Percentiles rank a stretch among this genome's conserved stretches.
Evolutionary conservation across 495 filamentous ascomycete genomes (phyloP).

Genomic region (Penicillium antarcticum): DNA sequence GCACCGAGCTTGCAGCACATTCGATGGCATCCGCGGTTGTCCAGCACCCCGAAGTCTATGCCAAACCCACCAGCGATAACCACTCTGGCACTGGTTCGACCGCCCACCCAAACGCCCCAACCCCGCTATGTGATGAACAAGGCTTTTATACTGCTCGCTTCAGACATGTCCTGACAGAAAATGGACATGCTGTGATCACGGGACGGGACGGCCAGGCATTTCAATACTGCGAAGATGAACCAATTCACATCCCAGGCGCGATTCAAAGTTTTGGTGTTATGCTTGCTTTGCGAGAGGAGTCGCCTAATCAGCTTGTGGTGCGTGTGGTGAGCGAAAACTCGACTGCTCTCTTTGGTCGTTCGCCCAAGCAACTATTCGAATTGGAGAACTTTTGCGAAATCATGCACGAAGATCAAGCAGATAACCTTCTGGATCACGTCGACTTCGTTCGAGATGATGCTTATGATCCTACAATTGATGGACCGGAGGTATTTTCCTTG

Average conservation of each 20-base stretch:
- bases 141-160: slow-evolving; percentile 67
- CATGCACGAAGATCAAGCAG: slow-evolving; percentile 74
- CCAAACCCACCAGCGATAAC: slow-evolving; percentile 8
- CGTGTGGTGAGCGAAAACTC: slow-evolving; percentile 88
- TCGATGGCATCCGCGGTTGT: slow-evolving; percentile 17
- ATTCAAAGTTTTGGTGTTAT: slow-evolving; percentile 81
- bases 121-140: slow-evolving; percentile 24
- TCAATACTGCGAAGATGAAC: slow-evolving; percentile 89
- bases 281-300: slow-evolving; percentile 70
- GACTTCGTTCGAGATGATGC: slow-evolving; percentile 81
- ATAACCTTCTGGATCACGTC: slow-evolving; percentile 79
- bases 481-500: slow-evolving; percentile 84
- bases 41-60: slow-evolving; percentile 21
- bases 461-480: slow-evolving; percentile 63
- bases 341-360: slow-evolving; percentile 69
- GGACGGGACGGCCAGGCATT: slow-evolving; percentile 67
- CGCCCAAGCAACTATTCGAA: slow-evolving; percentile 72
- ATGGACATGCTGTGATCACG: slow-evolving; percentile 82
- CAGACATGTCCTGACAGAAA: slow-evolving; percentile 73
- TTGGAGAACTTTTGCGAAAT: slow-evolving; percentile 77
- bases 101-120: neutral
- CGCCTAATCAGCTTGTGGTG: slow-evolving; percentile 64
- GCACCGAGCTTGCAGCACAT: slow-evolving; percentile 17
- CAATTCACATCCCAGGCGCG: slow-evolving; percentile 90
- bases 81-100: slow-evolving; percentile 3